Evolutionary conservation across 2,329 filamentous ascomycete genomes (phyloP).

Genomic region (Diaporthe eres): DNA sequence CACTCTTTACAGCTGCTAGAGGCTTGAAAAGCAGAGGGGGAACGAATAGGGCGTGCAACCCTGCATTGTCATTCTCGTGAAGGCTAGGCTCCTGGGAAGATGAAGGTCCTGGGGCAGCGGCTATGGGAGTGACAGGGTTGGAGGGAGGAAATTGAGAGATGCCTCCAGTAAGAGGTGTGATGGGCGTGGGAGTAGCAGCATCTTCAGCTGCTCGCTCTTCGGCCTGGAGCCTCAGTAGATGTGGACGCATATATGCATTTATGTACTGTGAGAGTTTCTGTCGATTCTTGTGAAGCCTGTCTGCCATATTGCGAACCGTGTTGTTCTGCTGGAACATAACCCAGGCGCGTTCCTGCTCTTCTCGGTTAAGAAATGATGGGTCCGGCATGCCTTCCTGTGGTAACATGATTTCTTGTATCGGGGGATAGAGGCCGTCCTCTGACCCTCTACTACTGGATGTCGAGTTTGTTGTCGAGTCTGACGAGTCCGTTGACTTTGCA

Average conservation of each 20-base stretch:
- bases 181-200: neutral
- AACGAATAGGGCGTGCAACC: neutral
- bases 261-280: conserved; percentile 3
- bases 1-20: neutral
- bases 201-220: neutral
- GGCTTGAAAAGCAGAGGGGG: neutral
- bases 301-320: neutral
- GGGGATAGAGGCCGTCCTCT: neutral
- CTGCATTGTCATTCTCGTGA: neutral
- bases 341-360: neutral
- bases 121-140: neutral
- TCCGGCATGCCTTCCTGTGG: neutral
- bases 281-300: neutral
- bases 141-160: neutral
- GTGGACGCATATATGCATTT: neutral
- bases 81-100: neutral
- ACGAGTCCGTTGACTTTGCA: neutral
- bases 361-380: neutral
- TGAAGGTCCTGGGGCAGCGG: neutral
- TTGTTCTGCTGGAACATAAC: neutral
- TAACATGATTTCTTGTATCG: neutral
- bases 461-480: neutral
- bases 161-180: neutral
- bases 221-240: neutral
- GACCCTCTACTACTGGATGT: neutral